Conservation (phyloP, 768 basidiomycete species). For the Lentinula sp. region DNA sequence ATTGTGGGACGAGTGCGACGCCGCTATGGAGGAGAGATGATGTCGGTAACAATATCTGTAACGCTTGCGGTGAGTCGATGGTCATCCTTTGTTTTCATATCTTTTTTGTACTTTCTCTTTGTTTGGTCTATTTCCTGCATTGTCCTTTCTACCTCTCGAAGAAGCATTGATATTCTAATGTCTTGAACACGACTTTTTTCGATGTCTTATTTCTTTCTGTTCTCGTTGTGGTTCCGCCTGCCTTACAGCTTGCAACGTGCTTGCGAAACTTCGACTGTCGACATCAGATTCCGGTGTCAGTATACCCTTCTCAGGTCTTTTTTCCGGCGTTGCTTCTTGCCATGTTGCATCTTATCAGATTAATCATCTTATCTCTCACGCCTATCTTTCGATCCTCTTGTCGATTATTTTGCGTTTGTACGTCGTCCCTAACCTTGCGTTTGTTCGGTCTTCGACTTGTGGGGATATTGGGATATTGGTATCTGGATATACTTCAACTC, state of each 20-base stretch:
- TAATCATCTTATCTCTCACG: constrained; percentile 10
- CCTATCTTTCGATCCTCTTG: neutral
- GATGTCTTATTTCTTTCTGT: neutral
- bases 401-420: neutral
- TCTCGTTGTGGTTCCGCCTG: neutral
- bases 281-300: constrained; percentile 27
- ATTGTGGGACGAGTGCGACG: constrained; percentile 86
- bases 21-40: constrained; percentile 89
- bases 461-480: neutral
- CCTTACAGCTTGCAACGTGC: neutral
- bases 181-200: neutral
- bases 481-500: neutral
- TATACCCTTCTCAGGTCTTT: constrained; percentile 32
- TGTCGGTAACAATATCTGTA: constrained; percentile 90
- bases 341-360: constrained; percentile 30
- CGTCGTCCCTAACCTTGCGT: neutral
- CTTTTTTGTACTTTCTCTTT: neutral
- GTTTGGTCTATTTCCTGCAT: neutral
- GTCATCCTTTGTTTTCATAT: neutral
- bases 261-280: neutral
- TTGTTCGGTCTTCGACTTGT: neutral
- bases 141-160: neutral
- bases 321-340: constrained; percentile 13
- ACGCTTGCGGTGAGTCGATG: constrained; percentile 78
- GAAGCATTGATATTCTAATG: neutral